phyloP scores from a whole-genome alignment of 2,329 filamentous ascomycete genomes.

The Penicillium nordicum region DNA sequence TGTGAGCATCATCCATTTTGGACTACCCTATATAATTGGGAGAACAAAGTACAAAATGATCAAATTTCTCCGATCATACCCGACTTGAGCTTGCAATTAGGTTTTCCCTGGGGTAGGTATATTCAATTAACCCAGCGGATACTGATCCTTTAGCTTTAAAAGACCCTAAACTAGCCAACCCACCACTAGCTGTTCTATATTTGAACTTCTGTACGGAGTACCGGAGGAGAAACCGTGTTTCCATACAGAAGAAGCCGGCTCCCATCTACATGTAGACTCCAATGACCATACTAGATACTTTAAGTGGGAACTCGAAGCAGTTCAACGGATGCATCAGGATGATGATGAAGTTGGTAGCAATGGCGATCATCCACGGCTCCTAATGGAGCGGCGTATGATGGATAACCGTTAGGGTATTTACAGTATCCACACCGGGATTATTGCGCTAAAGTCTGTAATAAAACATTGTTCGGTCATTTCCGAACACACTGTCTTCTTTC shows the following conservation, averaged over 20 bases:
- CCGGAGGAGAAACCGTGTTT: background rate
- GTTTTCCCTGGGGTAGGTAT: background rate
- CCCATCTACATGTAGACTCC: background rate
- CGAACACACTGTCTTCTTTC: constrained; percentile 6
- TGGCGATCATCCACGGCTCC: constrained; percentile 25
- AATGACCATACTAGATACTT: background rate
- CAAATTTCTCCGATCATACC: background rate
- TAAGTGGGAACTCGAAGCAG: background rate
- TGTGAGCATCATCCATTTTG: constrained; percentile 25
- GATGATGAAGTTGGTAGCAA: constrained; percentile 20
- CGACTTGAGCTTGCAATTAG: background rate
- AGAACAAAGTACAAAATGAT: background rate
- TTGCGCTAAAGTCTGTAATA: background rate
- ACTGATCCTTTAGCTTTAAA: background rate
- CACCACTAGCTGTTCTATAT: background rate
- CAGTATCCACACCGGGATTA: background rate
- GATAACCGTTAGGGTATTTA: constrained; percentile 9
- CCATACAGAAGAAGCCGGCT: background rate
- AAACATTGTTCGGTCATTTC: constrained; percentile 7
- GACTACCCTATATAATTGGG: background rate
- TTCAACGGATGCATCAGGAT: constrained; percentile 13
- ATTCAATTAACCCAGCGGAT: background rate
- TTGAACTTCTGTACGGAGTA: background rate
- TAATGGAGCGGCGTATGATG: constrained; percentile 2
- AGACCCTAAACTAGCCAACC: background rate